Evolutionary conservation across 1,139 yeast species (phyloP), one percentile per base, ranked within the genome.

Genomic region (Blastobotrys petasosporus): DNA sequence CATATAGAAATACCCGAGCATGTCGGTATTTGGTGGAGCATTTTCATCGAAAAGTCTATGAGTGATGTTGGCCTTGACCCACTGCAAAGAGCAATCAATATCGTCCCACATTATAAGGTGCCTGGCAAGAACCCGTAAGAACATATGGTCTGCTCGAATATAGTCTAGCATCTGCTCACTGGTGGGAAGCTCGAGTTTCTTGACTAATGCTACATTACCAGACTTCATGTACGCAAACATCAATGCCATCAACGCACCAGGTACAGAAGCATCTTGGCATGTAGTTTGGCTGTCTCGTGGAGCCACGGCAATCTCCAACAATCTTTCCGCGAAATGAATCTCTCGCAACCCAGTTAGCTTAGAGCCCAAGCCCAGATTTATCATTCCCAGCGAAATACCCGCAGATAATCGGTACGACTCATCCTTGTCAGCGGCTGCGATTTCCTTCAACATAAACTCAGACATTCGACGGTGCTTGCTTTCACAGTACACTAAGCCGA

Each of bases 321-420:
- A 67, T 46, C 71, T 73, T 50, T 83, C 88, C n/a, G 82, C 77
- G 2, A 86, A 76, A 57, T 76, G 82, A 0, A 85, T 76, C 60
- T 85, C 95, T 54, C 77, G 75, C 37, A 81, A 66, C 0, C 85
- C 83, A 41, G 75, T 69, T 44, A 82, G 66, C 49, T 77, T 79
- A 48, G 75, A 73, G 0, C 95, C 95, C 53, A 79, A 77, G 1
- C 94, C 96, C 32, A 88, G 65, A 59, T 90, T 88, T n/a, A 90
- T 82, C 51, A 81, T 76, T 0, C 99, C 99, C 23, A 90, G 65
- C 0, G 96, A 79, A 39, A 92, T 75, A 0, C 98, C 98, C 0
- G 95, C 92, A 0, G 95, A 85, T 32, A 90, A 68, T 50, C 94
- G 72, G 58, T 92, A 90, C 1, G 94, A 87, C 63, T 92, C 97